Evolutionary conservation across 352 stramenopile species (phyloP), one percentile per base, ranked within the genome.

Genomic region (Globisporangium lucens): DNA sequence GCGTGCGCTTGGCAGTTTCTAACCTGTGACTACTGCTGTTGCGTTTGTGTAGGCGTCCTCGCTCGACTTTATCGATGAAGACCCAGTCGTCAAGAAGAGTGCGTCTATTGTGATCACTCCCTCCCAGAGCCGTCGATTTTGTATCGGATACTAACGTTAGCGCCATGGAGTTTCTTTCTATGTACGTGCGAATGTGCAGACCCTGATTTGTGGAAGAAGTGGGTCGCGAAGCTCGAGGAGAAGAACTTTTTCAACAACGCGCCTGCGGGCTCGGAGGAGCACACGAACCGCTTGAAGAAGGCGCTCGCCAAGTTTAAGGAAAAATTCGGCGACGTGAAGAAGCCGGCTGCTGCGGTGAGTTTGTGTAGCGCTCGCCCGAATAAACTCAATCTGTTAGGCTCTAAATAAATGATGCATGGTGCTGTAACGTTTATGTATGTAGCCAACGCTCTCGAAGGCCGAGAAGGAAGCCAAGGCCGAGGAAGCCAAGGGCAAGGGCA

Each of bases 151-250:
- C 63, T 68, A 53, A 63, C 30, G 2, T 9, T 30, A 5, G 35
- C 17, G 15, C 36, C 20, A 13, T 43, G 24, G 24, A 0, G 24
- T 27, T 60, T 9, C 29, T 41, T 60, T 7, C 24, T 8, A 12
- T 20, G 17, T 33, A 2, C 49, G 22, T 49, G 63, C 60, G 38
- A 62, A 22, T 57, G 35, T 29, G 10, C 57, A 95, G 87, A 95
- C 67, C 87, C 85, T 7, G 85, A 89, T 59, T 63, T 95, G 69
- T 95, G 87, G 87, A 90, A 89, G 70, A 95, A 95, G 70, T 95
- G 87, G 87, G 74, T 94, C 22, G 78, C 80, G 30, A 95, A 95
- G 70, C 75, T 95, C 9, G 87, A 95, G 22, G 80, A 78, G 76
- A 95, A 95, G 73, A 84, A 87, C 7, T 95, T 94, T 63, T 95